Evolutionary conservation across 2,329 filamentous ascomycete genomes (phyloP).

Genomic region (Elsinoe fawcettii): DNA sequence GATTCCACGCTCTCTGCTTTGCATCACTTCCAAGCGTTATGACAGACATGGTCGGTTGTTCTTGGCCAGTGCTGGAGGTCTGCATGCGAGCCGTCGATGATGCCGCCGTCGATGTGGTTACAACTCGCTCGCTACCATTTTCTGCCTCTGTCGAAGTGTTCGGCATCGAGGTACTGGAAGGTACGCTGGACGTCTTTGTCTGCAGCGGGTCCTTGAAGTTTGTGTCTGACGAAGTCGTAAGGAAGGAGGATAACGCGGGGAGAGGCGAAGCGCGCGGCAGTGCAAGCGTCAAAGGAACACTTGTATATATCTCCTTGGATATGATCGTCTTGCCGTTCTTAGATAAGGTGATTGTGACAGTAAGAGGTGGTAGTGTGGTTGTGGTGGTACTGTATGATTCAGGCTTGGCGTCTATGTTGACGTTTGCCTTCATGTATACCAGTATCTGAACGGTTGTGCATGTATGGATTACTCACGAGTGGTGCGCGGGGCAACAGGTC

Average conservation of each 20-base stretch:
- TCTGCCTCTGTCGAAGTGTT: too few species aligned
- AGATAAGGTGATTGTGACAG: slow-evolving; percentile 1
- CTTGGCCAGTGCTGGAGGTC: not conserved
- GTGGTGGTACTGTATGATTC: not conserved
- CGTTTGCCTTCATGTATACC: not conserved
- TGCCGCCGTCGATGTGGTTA: not conserved
- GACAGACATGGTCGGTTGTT: not conserved
- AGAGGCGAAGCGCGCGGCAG: not conserved
- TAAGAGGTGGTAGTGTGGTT: slow-evolving; percentile 3
- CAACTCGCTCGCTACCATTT: too few species aligned
- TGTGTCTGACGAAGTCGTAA: too few species aligned
- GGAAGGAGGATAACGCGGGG: not conserved
- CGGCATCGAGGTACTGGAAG: too few species aligned
- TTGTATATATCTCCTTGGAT: not conserved
- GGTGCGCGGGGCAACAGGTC: not conserved
- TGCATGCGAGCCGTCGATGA: not conserved
- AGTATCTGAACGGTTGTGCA: not conserved
- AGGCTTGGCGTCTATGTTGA: not conserved
- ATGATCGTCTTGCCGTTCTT: not conserved
- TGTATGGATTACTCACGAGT: not conserved
- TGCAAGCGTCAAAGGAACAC: not conserved
- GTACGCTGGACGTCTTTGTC: too few species aligned
- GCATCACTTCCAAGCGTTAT: not conserved
- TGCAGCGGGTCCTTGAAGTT: too few species aligned
- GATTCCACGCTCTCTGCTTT: not conserved